Evolutionary conservation across 495 filamentous ascomycete genomes (phyloP).

Genomic region (Parmelia sp.): DNA sequence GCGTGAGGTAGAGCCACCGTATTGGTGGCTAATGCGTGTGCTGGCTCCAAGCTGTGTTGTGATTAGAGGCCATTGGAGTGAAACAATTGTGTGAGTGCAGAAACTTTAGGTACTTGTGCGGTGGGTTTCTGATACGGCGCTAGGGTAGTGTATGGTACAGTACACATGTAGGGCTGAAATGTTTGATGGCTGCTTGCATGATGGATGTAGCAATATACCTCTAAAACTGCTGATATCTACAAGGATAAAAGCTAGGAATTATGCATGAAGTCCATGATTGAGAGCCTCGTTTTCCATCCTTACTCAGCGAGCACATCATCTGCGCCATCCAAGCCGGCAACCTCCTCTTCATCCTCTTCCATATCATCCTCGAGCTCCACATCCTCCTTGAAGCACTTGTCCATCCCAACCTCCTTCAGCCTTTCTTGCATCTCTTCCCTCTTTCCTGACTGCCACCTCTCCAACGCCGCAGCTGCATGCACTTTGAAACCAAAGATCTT

Average conservation of each 20-base stretch:
- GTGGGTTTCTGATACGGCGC: neutral
- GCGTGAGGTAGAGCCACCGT: neutral
- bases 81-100: neutral
- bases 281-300: neutral
- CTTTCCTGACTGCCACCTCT: constrained; percentile 80
- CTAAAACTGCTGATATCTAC: neutral
- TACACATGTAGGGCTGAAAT: neutral
- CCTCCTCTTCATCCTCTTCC: constrained; percentile 34
- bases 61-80: neutral
- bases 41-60: neutral
- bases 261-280: neutral
- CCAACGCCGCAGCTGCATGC: constrained; percentile 79
- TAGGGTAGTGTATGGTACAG: neutral
- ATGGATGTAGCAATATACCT: neutral
- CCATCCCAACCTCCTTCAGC: constrained; percentile 48
- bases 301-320: constrained; percentile 31
- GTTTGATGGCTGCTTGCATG: neutral
- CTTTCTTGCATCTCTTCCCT: constrained; percentile 72
- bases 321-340: constrained; percentile 31
- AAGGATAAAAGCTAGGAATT: neutral
- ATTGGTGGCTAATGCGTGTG: neutral
- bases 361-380: constrained; percentile 45
- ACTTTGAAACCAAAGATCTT: constrained; percentile 92
- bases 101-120: neutral
- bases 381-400: constrained; percentile 48